Conservation (phyloP, 2,329 filamentous ascomycete genomes). For the Neonectria faginata region DNA sequence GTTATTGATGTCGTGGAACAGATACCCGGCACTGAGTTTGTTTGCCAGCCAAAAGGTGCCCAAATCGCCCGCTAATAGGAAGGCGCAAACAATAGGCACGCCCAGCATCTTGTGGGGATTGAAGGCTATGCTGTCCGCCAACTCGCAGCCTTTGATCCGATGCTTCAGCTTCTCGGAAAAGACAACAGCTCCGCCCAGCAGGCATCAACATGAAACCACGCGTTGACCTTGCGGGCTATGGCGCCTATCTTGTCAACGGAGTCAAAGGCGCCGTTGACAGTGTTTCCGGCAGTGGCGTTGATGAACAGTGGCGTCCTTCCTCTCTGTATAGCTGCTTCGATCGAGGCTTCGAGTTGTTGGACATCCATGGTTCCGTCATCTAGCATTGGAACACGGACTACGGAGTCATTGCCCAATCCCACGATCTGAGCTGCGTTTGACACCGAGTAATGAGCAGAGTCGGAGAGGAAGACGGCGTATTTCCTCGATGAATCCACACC, state of each 20-base stretch:
- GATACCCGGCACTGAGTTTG: constrained; percentile 2
- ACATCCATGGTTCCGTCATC: neutral
- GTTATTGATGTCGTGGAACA: neutral
- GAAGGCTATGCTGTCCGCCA: neutral
- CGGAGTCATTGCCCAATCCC: neutral
- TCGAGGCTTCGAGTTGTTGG: neutral
- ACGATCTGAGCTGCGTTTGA: neutral
- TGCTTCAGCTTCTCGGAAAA: constrained; percentile 2
- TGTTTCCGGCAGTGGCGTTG: neutral
- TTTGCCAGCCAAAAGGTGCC: constrained; percentile 1
- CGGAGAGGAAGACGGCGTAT: neutral
- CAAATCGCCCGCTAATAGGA: neutral
- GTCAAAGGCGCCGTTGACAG: constrained; percentile 1
- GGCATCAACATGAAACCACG: constrained; percentile 2
- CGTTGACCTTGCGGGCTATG: neutral
- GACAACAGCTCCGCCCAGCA: constrained; percentile 1
- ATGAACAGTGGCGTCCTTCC: neutral
- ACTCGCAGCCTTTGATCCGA: constrained; percentile 1
- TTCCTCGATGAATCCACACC: neutral
- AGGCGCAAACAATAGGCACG: constrained; percentile 2
- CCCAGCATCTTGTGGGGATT: constrained; percentile 1
- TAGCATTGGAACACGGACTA: neutral
- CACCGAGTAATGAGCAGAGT: constrained; percentile 1
- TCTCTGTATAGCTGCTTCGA: constrained; percentile 1
- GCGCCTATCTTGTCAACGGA: neutral